Conservation (phyloP, 169 alveolate genomes). For the Eimeria acervulina region DNA sequence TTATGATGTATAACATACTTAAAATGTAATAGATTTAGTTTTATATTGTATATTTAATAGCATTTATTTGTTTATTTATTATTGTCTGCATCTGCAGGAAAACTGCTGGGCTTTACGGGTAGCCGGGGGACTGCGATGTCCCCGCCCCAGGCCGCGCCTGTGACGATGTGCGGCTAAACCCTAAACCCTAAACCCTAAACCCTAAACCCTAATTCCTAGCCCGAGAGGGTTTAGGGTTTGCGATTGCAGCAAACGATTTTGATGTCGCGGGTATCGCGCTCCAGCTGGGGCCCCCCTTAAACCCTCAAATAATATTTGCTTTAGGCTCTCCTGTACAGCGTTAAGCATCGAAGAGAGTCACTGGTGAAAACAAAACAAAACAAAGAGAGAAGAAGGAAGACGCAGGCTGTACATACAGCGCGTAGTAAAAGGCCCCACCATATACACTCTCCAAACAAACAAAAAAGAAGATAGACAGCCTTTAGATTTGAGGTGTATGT, state of each 20-base stretch:
- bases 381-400: no score
- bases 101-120: neutral
- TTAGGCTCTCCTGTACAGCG: no score
- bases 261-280: no score
- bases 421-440: neutral
- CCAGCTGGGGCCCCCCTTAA: neutral
- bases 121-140: conserved; percentile 65
- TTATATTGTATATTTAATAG: neutral
- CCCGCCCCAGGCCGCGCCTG: conserved; percentile 45
- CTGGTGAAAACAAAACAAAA: neutral
- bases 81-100: neutral
- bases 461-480: no score
- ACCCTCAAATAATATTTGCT: neutral
- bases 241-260: neutral
- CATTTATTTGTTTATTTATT: neutral
- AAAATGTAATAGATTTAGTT: no score
- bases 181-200: conserved; percentile 46
- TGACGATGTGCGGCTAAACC: conserved; percentile 46
- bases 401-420: neutral
- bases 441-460: no score
- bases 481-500: no score
- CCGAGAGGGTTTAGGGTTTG: conserved; percentile 20
- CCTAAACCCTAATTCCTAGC: conserved; percentile 8
- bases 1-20: neutral
- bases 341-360: no score